phyloP scores from a whole-genome alignment of 2,329 filamentous ascomycete genomes.

The Metarhizium humberi region DNA sequence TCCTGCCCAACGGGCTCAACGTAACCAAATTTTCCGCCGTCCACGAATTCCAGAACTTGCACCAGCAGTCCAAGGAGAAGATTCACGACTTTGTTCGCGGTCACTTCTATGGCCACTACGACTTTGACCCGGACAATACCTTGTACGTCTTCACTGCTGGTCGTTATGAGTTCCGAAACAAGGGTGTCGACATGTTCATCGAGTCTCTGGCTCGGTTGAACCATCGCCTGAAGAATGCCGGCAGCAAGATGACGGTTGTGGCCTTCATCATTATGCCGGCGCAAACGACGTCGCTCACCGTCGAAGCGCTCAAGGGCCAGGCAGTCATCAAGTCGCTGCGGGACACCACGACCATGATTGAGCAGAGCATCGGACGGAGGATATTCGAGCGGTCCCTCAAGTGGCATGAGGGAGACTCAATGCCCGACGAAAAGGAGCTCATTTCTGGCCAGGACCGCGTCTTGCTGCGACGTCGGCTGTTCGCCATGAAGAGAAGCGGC shows the following conservation, averaged over 20 bases:
- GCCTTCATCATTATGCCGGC: slow-evolving; percentile 99
- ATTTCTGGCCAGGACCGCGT: slow-evolving; percentile 89
- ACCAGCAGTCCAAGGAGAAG: slow-evolving; percentile 93
- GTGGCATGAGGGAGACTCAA: slow-evolving; percentile 89
- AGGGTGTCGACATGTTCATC: slow-evolving; percentile 99
- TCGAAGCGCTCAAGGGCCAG: slow-evolving; percentile 92
- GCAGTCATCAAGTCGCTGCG: slow-evolving; percentile 93
- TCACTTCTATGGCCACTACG: slow-evolving; percentile 97
- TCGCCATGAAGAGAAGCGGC: slow-evolving; percentile 88
- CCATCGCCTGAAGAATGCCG: slow-evolving; percentile 75
- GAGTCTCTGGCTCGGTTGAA: slow-evolving; percentile 92
- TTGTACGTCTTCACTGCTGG: slow-evolving; percentile 97
- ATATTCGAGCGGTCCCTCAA: slow-evolving; percentile 90
- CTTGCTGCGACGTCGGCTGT: slow-evolving; percentile 79
- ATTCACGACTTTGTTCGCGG: slow-evolving; percentile 97
- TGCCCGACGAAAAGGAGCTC: slow-evolving; percentile 95
- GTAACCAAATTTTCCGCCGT: slow-evolving; percentile 96
- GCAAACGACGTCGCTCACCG: slow-evolving; percentile 87
- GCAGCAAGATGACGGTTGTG: slow-evolving; percentile 88
- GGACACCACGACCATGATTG: slow-evolving; percentile 88
- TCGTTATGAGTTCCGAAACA: slow-evolving; percentile 95
- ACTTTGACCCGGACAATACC: slow-evolving; percentile 94
- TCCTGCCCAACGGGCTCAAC: slow-evolving; percentile 92
- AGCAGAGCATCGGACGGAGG: slow-evolving; percentile 83
- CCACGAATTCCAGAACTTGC: slow-evolving; percentile 97